A percentile compares a stretch with the other conserved stretches of the same genome.
Evolutionary conservation across 371 early-diverging fungal genomes (phyloP).

Genomic region (Umbelopsis sp.): DNA sequence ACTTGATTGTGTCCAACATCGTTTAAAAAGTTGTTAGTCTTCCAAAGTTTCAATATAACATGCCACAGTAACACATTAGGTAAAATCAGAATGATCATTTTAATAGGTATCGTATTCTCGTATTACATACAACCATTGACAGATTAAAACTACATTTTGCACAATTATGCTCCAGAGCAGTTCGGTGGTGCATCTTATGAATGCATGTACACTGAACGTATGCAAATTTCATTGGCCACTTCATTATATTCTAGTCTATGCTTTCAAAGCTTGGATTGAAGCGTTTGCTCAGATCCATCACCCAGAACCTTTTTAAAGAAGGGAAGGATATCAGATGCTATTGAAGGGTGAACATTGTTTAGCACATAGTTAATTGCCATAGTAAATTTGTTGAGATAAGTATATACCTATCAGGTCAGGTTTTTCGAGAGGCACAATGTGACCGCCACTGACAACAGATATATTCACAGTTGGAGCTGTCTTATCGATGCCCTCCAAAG

Average conservation of each 20-base stretch:
- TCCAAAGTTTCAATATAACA: too few relatives aligned
- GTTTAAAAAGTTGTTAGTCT: too few relatives aligned
- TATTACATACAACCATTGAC: too few relatives aligned
- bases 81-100: too few relatives aligned
- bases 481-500: background rate
- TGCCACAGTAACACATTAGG: too few relatives aligned
- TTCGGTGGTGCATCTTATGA: too few relatives aligned
- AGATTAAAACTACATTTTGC: too few relatives aligned
- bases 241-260: background rate
- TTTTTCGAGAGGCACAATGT: conserved; percentile 39
- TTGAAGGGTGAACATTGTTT: background rate
- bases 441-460: conserved; percentile 32
- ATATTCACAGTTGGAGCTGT: background rate
- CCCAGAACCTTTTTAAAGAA: background rate
- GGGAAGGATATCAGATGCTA: background rate
- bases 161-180: background rate
- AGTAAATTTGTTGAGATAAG: background rate
- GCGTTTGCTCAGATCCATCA: background rate
- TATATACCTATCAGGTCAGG: conserved; percentile 35
- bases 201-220: too few relatives aligned
- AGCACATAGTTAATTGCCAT: background rate
- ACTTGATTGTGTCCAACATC: too few relatives aligned
- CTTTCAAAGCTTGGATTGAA: background rate
- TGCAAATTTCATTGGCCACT: too few relatives aligned
- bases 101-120: too few relatives aligned